Evolutionary conservation across 768 basidiomycete genomes (phyloP), one percentile per base, ranked within the genome.

Genomic region (Russula abietina): DNA sequence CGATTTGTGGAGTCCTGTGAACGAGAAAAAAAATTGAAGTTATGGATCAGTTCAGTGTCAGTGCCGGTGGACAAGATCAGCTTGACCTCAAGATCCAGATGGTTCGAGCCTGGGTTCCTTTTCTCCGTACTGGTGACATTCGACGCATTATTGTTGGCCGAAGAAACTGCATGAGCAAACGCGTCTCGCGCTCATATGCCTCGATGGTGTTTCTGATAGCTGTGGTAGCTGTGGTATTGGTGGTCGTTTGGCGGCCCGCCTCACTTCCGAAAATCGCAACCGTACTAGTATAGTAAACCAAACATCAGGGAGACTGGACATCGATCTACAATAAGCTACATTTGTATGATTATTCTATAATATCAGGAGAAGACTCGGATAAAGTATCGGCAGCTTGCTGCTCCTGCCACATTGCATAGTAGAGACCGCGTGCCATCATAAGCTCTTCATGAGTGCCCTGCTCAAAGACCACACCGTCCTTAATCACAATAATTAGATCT

Each of bases 401-500:
- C n/a, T n/a, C n/a, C n/a, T n/a, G n/a, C n/a, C n/a, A n/a, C n/a
- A n/a, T n/a, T n/a, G n/a, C n/a, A n/a, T n/a, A n/a, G n/a, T n/a
- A n/a, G n/a, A n/a, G n/a, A n/a, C n/a, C n/a, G n/a, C n/a, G n/a
- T n/a, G n/a, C n/a, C n/a, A n/a, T n/a, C n/a, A n/a, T n/a, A n/a
- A n/a, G n/a, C n/a, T n/a, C n/a, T n/a, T n/a, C n/a, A n/a, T n/a
- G n/a, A n/a, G n/a, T n/a, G n/a, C n/a, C n/a, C n/a, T n/a, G n/a
- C n/a, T n/a, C n/a, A n/a, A n/a, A n/a, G n/a, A n/a, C n/a, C n/a
- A n/a, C n/a, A n/a, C n/a, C n/a, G n/a, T n/a, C n/a, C n/a, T n/a
- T n/a, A n/a, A n/a, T n/a, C n/a, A n/a, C n/a, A n/a, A n/a, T 90
- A 73, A 98, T 98, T 16, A 93, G 74, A 71, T 99, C 96, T n/a